These are phyloP conservation scores for Penicillium bovifimosum DNA, from an alignment of 495 filamentous ascomycete genomes.

Conservation along the genomic window DNA sequence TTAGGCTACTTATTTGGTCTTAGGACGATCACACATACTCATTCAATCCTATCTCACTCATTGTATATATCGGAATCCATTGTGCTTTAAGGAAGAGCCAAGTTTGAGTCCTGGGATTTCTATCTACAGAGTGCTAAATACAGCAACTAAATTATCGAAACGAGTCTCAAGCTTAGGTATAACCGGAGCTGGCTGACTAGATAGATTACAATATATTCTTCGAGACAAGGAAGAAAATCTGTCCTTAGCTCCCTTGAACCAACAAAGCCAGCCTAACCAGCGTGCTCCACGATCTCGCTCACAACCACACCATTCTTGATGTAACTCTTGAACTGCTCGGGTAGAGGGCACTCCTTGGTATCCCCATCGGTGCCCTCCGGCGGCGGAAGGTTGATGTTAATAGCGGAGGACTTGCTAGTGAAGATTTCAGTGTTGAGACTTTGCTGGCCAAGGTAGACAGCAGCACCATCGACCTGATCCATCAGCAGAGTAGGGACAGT, in stretches of 20 bases:
- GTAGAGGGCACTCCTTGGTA: conserved; percentile 77
- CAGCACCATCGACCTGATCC: conserved; percentile 89
- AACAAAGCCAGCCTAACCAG: conserved; percentile 45
- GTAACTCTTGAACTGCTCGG: conserved; percentile 83
- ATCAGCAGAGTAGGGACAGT: conserved; percentile 78
- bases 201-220: neutral
- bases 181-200: neutral
- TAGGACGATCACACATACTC: too few species aligned
- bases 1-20: too few species aligned
- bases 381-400: conserved; percentile 80
- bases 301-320: conserved; percentile 68
- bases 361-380: conserved; percentile 58
- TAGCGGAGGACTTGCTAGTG: conserved; percentile 71
- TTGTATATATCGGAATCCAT: too few species aligned
- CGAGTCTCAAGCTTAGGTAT: neutral
- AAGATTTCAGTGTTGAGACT: conserved; percentile 76
- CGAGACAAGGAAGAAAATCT: neutral
- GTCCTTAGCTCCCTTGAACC: neutral
- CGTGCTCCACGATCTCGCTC: conserved; percentile 86
- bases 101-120: conserved; percentile 1
- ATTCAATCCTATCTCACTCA: too few species aligned
- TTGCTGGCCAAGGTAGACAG: conserved; percentile 76
- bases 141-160: conserved; percentile 12
- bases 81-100: too few species aligned
- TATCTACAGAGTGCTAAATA: conserved; percentile 26